Conservation (phyloP, 2,329 filamentous ascomycete genomes). For the Colletotrichum lini region DNA sequence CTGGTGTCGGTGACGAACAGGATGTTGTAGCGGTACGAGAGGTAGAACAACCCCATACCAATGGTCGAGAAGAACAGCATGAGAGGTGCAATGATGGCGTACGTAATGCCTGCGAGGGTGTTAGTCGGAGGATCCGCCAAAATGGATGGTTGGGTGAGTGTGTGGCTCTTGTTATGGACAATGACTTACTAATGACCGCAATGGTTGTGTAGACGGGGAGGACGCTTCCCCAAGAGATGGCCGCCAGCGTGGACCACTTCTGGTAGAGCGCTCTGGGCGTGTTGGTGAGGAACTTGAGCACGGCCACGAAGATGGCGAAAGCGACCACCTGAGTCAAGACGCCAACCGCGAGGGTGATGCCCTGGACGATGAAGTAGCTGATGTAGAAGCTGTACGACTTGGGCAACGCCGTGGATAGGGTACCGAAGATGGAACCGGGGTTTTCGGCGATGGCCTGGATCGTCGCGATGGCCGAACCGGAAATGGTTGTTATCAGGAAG, state of each 20-base stretch:
- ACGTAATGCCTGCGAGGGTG: slow-evolving; percentile 71
- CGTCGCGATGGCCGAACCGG: slow-evolving; percentile 83
- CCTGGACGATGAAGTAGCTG: slow-evolving; percentile 83
- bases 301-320: slow-evolving; percentile 75
- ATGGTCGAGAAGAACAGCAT: slow-evolving; percentile 85
- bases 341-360: slow-evolving; percentile 81
- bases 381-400: slow-evolving; percentile 95
- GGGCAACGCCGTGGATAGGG: slow-evolving; percentile 83
- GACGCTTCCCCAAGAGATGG: slow-evolving; percentile 83
- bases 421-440: slow-evolving; percentile 71
- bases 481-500: slow-evolving; percentile 88
- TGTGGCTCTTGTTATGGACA: too few relatives aligned
- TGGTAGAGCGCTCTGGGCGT: slow-evolving; percentile 85
- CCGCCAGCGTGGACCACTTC: slow-evolving; percentile 78
- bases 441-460: slow-evolving; percentile 73
- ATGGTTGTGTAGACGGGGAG: slow-evolving; percentile 83
- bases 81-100: slow-evolving; percentile 86
- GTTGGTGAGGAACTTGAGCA: slow-evolving; percentile 80
- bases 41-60: slow-evolving; percentile 84
- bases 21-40: slow-evolving; percentile 89
- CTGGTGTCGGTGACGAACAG: slow-evolving; percentile 84
- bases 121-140: slow-evolving; percentile 42
- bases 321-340: slow-evolving; percentile 78
- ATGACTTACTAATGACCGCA: slow-evolving; percentile 73
- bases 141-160: too few relatives aligned